Evolutionary conservation across 371 early-diverging fungal species (phyloP), one percentile per base, ranked within the genome.

Genomic region (Haplosporangium sp.): DNA sequence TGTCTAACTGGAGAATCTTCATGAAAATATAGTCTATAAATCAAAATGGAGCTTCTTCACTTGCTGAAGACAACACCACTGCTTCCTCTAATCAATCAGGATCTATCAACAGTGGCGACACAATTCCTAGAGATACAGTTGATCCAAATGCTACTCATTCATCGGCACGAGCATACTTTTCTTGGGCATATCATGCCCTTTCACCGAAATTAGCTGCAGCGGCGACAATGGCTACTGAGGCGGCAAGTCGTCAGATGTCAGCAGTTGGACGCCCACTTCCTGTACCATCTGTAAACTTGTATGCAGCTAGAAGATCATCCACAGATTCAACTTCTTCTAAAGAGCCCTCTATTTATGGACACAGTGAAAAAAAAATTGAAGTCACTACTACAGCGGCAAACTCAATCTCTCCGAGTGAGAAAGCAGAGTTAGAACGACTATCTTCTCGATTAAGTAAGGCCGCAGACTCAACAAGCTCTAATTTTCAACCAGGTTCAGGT

Each of bases 201-300:
- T 71, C 75, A 9, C 81, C 81, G 7, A 74, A 71, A 35, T 56
- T 79, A n/a, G 57, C 71, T 45, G 69, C 81, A 27, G 81, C 61
- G 6, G 81, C 81, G 0, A 74, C 74, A 0, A 74, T 79, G 81
- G 75, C 81, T 2, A 65, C 71, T 8, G 65, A 74, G 48, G 56
- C 57, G 4, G 60, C 65, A 40, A 39, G 17, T 13, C 70, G 68
- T n/a, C 71, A 71, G 7, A 48, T 64, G 20, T 71, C 81, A 15
- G 40, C 74, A 8, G 20, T 52, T 52, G 52, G 52, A 13, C 74
- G 74, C 8, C 81, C 81, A 13, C 35, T 79, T 1, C 74, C 79
- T 4, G 71, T 64, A 19, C 71, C 79, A n/a, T 74, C 71, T 2
- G 65, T 79, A 35, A 68, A 65, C 39, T 52, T 78, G 2, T 71